These are phyloP conservation scores for Yamadazyma atmosphaerica DNA, from an alignment of 1,139 yeast genomes.

Conservation along the genomic window DNA sequence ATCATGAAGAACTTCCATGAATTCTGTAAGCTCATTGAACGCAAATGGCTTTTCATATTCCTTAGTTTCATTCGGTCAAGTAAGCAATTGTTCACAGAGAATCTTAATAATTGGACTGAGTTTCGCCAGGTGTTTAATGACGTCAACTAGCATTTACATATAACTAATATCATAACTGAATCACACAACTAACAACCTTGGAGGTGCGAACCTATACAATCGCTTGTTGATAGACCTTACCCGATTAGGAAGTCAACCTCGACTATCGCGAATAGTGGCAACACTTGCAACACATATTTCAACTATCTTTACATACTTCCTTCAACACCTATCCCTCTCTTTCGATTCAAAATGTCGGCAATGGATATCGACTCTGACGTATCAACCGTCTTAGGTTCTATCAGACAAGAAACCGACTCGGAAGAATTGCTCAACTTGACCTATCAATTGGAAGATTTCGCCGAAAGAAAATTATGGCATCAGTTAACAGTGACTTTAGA, in stretches of 20 bases:
- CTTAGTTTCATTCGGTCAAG: constrained; percentile 38
- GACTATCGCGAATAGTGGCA: background rate
- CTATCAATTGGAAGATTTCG: constrained; percentile 78
- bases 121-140: constrained; percentile 22
- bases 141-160: background rate
- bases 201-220: background rate
- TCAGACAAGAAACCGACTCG: constrained; percentile 69
- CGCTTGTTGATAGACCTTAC: background rate
- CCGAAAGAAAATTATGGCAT: constrained; percentile 79
- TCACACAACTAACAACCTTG: too few relatives aligned
- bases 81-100: constrained; percentile 38
- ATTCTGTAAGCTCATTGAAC: constrained; percentile 36
- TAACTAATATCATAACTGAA: too few relatives aligned
- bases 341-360: constrained; percentile 16
- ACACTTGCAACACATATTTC: background rate
- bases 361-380: constrained; percentile 49
- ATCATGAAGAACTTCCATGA: constrained; percentile 31
- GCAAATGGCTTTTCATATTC: constrained; percentile 43
- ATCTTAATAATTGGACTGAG: constrained; percentile 39
- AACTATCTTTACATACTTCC: background rate
- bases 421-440: constrained; percentile 63
- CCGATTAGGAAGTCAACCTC: background rate
- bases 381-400: constrained; percentile 64
- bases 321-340: background rate
- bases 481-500: constrained; percentile 74